Evolutionary conservation across 1,284 basidiomycete genomes (phyloP).

Genomic region (Schizophyllum amplum): DNA sequence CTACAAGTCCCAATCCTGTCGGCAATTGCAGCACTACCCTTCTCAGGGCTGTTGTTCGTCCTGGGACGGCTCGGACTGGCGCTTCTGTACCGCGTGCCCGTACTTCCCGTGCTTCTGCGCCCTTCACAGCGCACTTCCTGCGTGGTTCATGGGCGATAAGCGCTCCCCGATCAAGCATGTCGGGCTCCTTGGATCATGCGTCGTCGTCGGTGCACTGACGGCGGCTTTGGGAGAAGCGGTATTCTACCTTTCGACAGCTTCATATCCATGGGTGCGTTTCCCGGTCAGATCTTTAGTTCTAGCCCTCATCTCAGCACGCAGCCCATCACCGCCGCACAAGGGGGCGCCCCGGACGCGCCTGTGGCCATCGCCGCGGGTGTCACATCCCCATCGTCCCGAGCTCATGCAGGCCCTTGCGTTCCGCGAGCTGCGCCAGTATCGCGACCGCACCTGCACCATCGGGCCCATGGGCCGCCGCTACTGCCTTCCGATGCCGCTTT

Average conservation of each 20-base stretch:
- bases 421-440: neutral
- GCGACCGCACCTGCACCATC: too few species aligned
- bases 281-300: neutral
- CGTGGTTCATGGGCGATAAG: conserved; percentile 46
- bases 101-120: conserved; percentile 41
- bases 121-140: conserved; percentile 56
- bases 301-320: neutral
- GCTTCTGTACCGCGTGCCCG: conserved; percentile 42
- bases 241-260: neutral
- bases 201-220: neutral
- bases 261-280: neutral
- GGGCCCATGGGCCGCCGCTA: neutral
- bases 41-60: conserved; percentile 36
- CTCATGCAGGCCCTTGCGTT: neutral
- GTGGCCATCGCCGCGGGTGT: neutral
- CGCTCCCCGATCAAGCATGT: conserved; percentile 39
- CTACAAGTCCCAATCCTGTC: conserved; percentile 12
- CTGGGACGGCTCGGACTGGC: conserved; percentile 39
- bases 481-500: neutral
- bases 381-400: neutral
- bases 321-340: neutral
- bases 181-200: conserved; percentile 35
- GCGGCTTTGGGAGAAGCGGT: neutral
- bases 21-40: conserved; percentile 27
- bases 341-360: too few species aligned